Conservation (phyloP, 306 rosid species). For the Rubus parviflorus region DNA sequence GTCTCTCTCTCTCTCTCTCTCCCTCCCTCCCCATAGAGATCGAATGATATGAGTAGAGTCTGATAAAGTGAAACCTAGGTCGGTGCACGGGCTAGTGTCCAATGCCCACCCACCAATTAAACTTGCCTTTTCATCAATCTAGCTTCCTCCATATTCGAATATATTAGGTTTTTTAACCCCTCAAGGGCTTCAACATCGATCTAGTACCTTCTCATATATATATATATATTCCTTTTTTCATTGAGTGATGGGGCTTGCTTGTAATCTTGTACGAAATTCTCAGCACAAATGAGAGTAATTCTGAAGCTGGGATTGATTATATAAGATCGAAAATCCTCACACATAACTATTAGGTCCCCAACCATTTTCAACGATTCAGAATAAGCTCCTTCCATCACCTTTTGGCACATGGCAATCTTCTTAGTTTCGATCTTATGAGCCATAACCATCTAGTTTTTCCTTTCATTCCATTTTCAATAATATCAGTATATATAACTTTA, state of each 20-base stretch:
- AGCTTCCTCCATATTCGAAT: background rate
- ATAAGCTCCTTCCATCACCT: slow-evolving; percentile 14
- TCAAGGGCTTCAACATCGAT: background rate
- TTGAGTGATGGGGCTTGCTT: background rate
- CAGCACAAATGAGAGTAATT: slow-evolving; percentile 1
- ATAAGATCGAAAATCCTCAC: background rate
- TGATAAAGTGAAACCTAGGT: background rate
- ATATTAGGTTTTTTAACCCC: background rate
- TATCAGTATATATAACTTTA: background rate
- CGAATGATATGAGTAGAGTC: background rate
- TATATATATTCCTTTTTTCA: background rate
- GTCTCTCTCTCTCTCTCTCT: slow-evolving; percentile 4
- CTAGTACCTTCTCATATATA: background rate
- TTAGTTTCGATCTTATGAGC: slow-evolving; percentile 8
- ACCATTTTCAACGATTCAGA: background rate
- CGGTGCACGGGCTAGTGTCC: slow-evolving; percentile 22
- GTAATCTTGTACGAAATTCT: slow-evolving; percentile 7
- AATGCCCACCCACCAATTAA: slow-evolving; percentile 16
- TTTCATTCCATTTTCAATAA: slow-evolving; percentile 18
- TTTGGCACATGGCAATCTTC: slow-evolving; percentile 29
- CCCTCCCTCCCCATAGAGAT: background rate
- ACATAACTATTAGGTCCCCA: background rate
- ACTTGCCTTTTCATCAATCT: slow-evolving; percentile 1
- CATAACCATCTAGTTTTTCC: background rate
- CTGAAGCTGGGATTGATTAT: background rate